phyloP scores from a whole-genome alignment of 495 filamentous ascomycete species.

The Penicillium steckii region DNA sequence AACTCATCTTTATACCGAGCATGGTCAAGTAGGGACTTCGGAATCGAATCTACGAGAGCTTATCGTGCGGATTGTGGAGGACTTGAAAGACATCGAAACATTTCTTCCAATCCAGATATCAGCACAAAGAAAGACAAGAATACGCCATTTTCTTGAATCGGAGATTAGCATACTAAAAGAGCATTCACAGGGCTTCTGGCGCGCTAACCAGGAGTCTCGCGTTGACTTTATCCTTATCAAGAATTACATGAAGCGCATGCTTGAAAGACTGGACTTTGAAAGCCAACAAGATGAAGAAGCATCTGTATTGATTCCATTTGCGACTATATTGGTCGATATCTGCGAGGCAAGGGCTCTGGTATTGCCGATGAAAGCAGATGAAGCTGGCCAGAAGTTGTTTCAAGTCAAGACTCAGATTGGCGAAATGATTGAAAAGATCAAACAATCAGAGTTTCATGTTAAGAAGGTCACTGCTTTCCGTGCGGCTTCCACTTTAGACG shows the following conservation, averaged over 20 bases:
- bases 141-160: constrained; percentile 4
- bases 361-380: constrained; percentile 30
- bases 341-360: constrained; percentile 39
- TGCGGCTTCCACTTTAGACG: constrained; percentile 32
- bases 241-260: constrained; percentile 35
- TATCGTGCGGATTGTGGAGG: constrained; percentile 18
- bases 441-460: constrained; percentile 10
- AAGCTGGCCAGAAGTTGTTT: constrained; percentile 31
- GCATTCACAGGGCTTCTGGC: constrained; percentile 25
- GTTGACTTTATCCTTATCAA: constrained; percentile 43
- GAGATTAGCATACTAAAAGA: constrained; percentile 10
- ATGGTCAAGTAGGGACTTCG: neutral
- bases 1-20: neutral
- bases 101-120: constrained; percentile 16
- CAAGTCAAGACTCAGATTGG: constrained; percentile 20
- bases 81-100: constrained; percentile 15
- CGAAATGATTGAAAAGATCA: constrained; percentile 16
- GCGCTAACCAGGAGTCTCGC: constrained; percentile 34
- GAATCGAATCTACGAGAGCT: neutral
- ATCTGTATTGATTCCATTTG: constrained; percentile 36
- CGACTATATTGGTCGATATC: constrained; percentile 27
- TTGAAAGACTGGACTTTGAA: constrained; percentile 36
- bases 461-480: constrained; percentile 42
- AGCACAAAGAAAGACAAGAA: neutral
- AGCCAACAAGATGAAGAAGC: constrained; percentile 30